phyloP scores from a whole-genome alignment of 495 filamentous ascomycete genomes.

The Lasiosphaeris hirsuta region DNA sequence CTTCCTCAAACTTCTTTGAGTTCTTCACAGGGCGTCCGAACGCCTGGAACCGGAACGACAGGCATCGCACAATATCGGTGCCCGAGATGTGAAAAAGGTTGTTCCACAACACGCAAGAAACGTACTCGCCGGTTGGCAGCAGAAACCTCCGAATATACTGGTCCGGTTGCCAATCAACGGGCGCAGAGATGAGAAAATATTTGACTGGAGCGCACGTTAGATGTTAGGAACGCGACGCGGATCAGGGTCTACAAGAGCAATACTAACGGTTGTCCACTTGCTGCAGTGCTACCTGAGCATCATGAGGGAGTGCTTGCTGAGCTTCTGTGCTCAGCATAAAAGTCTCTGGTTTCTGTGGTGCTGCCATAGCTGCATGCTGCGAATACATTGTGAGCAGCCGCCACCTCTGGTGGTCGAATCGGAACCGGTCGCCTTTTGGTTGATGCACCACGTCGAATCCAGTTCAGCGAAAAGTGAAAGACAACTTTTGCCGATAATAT shows the following conservation, averaged over 20 bases:
- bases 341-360: constrained; percentile 86
- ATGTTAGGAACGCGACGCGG: constrained; percentile 11
- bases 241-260: neutral
- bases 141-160: constrained; percentile 96
- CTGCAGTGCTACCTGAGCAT: constrained; percentile 94
- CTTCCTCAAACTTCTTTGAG: constrained; percentile 99
- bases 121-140: constrained; percentile 95
- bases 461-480: neutral
- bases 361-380: constrained; percentile 50
- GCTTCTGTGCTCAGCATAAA: constrained; percentile 97
- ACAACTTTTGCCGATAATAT: no score
- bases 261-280: constrained; percentile 96
- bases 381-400: constrained; percentile 45
- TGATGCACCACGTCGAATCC: constrained; percentile 1
- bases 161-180: constrained; percentile 95
- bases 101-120: constrained; percentile 96
- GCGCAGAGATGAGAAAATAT: constrained; percentile 98
- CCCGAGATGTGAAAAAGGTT: constrained; percentile 99
- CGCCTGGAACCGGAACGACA: constrained; percentile 97
- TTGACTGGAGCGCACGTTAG: constrained; percentile 62
- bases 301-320: constrained; percentile 91
- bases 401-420: constrained; percentile 8
- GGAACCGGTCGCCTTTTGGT: constrained; percentile 13
- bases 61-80: constrained; percentile 96
- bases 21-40: constrained; percentile 98